These are phyloP conservation scores for Recurvomyces mirabilis DNA, from an alignment of 495 filamentous ascomycete genomes.

Conservation along the genomic window DNA sequence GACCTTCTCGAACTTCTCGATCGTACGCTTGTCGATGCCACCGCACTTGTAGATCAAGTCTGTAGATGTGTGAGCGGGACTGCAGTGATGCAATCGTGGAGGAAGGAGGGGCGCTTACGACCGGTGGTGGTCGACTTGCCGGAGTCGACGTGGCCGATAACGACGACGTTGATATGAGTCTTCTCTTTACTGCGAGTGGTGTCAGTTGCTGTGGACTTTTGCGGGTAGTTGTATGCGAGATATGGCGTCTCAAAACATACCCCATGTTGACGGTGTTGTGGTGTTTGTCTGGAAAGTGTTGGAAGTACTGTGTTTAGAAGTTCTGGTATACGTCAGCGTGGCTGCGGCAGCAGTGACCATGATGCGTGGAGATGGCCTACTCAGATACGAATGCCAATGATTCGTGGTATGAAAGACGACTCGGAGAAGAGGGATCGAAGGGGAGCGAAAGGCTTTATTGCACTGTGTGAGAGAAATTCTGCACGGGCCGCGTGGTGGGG, in stretches of 20 bases:
- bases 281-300: slow-evolving; percentile 10
- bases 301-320: slow-evolving; percentile 1
- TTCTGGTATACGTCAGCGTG: slow-evolving; percentile 1
- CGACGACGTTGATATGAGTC: slow-evolving; percentile 91
- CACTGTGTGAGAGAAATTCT: slow-evolving; percentile 1
- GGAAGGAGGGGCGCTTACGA: slow-evolving; percentile 33
- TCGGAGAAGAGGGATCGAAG: neutral
- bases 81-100: slow-evolving; percentile 18
- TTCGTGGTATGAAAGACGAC: slow-evolving; percentile 6
- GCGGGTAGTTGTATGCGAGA: no score
- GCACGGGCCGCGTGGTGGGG: neutral
- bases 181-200: slow-evolving; percentile 73
- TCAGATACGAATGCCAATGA: slow-evolving; percentile 11
- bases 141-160: slow-evolving; percentile 99
- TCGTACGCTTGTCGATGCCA: slow-evolving; percentile 99
- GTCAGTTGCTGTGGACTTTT: slow-evolving; percentile 20
- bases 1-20: slow-evolving; percentile 99
- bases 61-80: slow-evolving; percentile 29
- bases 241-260: no score
- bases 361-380: no score
- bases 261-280: slow-evolving; percentile 26
- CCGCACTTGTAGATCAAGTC: slow-evolving; percentile 99
- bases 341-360: no score
- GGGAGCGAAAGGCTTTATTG: neutral
- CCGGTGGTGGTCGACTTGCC: slow-evolving; percentile 97